Evolutionary conservation across 2,329 filamentous ascomycete genomes (phyloP), one percentile per base, ranked within the genome.

Genomic region (Ophiostoma populinum): DNA sequence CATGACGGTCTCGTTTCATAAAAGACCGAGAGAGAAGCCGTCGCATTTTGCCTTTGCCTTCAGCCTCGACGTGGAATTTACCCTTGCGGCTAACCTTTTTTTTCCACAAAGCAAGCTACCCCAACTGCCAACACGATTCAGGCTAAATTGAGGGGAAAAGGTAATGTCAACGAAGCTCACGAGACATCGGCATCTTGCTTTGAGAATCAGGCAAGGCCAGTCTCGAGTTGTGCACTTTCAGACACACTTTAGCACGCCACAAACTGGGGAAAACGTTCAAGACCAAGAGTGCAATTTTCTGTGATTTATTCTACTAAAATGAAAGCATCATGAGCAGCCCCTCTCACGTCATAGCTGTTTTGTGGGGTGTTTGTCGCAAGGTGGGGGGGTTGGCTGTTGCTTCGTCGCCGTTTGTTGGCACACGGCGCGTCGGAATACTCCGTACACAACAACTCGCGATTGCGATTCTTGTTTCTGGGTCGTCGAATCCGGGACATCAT

Each of bases 91-190:
- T 24, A n/a, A 24, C 13, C 19, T 17, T 8, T 19, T 26, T 33
- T 26, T 34, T 27, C 32, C 24, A 34, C 22, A 13, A 25, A 34
- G 12, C 32, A 19, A 25, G 32, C 32, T 33, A 25, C 31, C 31
- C 21, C 15, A 22, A 21, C n/a, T 17, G 21, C 11, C n/a, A n/a
- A n/a, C n/a, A n/a, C n/a, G n/a, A 24, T 33, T 33, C 15, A 33
- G 31, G 21, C 31, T 33, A 33, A 33, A 33, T 33, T n/a, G n/a
- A n/a, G n/a, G 15, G n/a, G 5, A 22, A 21, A 6, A 1, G 5
- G 26, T 7, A 13, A 19, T n/a, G 6, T 15, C 10, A 13, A 19
- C 18, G n/a, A 19, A 13, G 11, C 11, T n/a, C n/a, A n/a, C n/a
- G n/a, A n/a, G n/a, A n/a, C n/a, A n/a, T n/a, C n/a, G n/a, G n/a